Percentiles rank a stretch among this genome's conserved stretches.
phyloP scores from a whole-genome alignment of 2,329 filamentous ascomycete genomes.

The Nothopassalora personata region DNA sequence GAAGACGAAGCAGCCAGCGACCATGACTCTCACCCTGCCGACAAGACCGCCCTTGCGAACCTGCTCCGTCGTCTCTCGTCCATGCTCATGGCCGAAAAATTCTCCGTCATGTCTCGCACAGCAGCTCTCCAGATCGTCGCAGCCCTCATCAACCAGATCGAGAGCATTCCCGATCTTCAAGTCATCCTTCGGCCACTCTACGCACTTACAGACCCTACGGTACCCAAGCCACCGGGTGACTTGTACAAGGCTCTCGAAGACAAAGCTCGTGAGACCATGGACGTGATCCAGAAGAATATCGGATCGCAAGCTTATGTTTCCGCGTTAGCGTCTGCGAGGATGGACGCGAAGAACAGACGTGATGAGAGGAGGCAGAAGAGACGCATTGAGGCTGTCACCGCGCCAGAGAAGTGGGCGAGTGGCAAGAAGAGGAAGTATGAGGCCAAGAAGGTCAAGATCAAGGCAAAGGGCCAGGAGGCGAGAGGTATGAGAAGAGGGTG shows the following conservation, averaged over 20 bases:
- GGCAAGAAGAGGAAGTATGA: conserved; percentile 81
- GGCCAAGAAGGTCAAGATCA: conserved; percentile 75
- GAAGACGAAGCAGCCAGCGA: conserved; percentile 41
- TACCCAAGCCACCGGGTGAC: conserved; percentile 51
- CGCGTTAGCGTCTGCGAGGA: conserved; percentile 66
- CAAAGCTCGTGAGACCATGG: conserved; percentile 71
- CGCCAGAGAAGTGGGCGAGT: conserved; percentile 71
- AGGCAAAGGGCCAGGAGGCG: conserved; percentile 69
- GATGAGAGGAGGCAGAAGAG: conserved; percentile 75
- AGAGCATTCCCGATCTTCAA: conserved; percentile 59
- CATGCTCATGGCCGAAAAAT: conserved; percentile 59
- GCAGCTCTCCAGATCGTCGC: conserved; percentile 70
- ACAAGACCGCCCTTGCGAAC: conserved; percentile 59
- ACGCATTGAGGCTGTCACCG: conserved; percentile 77
- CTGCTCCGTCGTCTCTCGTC: conserved; percentile 73
- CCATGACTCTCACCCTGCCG: conserved; percentile 38
- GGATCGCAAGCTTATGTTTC: conserved; percentile 76
- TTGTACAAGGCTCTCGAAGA: conserved; percentile 66
- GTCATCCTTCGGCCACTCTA: conserved; percentile 64
- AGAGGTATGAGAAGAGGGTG: conserved; percentile 67
- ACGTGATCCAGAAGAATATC: conserved; percentile 75
- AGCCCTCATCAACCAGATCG: conserved; percentile 60
- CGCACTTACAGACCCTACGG: conserved; percentile 72
- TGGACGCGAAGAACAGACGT: conserved; percentile 64
- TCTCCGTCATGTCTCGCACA: conserved; percentile 57